Percentiles rank a stretch among this genome's conserved stretches.
Evolutionary conservation across 306 rosid species (phyloP).

Genomic region (Lathyrus oleraceus): DNA sequence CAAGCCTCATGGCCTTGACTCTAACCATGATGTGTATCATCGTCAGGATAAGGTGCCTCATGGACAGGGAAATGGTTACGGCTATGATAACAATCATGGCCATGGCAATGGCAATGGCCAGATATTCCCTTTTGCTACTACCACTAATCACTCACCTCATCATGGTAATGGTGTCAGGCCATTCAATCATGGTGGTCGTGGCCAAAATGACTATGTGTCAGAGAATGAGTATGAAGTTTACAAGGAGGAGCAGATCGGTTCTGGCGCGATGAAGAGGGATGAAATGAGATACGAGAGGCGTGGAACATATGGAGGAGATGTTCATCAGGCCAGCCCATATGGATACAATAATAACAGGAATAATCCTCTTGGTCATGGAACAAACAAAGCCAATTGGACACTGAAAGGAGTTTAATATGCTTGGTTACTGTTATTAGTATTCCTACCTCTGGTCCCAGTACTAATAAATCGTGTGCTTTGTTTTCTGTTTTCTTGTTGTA

Average conservation of each 20-base stretch:
- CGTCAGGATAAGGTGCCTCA: neutral
- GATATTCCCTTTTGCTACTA: neutral
- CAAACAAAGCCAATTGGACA: constrained; percentile 32
- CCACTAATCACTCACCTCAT: neutral
- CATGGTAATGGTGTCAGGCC: neutral
- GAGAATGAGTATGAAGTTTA: constrained; percentile 22
- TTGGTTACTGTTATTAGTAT: neutral
- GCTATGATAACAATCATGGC: neutral
- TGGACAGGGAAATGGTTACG: neutral
- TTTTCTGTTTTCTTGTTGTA: constrained; percentile 20
- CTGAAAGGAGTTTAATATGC: constrained; percentile 38
- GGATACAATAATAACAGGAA: neutral
- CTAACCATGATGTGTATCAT: constrained; percentile 4
- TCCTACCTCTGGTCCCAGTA: neutral
- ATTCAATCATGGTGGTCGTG: constrained; percentile 18
- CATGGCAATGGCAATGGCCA: neutral
- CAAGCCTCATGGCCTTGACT: neutral
- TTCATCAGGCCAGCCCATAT: constrained; percentile 2
- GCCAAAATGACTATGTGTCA: constrained; percentile 6
- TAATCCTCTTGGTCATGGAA: constrained; percentile 20
- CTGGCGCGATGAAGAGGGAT: constrained; percentile 18
- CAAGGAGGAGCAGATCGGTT: constrained; percentile 11
- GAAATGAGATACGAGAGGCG: constrained; percentile 37
- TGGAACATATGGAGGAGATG: constrained; percentile 23
- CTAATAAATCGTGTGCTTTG: constrained; percentile 22